phyloP scores from a whole-genome alignment of 805 yeast species.

The Ogataea pini region DNA sequence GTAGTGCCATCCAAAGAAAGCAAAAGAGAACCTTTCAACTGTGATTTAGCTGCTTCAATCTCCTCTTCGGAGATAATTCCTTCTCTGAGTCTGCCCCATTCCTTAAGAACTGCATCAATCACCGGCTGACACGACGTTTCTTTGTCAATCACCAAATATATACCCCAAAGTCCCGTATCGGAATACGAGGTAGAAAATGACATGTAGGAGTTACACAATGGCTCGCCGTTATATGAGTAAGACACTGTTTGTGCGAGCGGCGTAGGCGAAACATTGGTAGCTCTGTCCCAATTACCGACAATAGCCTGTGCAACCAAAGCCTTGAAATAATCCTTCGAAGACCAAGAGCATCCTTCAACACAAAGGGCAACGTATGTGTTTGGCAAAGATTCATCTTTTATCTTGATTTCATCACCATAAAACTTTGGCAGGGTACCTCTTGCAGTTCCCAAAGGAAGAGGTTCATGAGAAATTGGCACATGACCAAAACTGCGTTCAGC shows the following conservation, averaged over 20 bases:
- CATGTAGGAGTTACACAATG: conserved; percentile 92
- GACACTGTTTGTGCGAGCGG: conserved; percentile 68
- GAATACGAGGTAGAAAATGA: conserved; percentile 96
- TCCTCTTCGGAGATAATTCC: conserved; percentile 82
- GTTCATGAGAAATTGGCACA: conserved; percentile 52
- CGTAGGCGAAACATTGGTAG: conserved; percentile 83
- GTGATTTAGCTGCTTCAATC: conserved; percentile 92
- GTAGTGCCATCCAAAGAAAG: conserved; percentile 93
- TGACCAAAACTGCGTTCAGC: conserved; percentile 80
- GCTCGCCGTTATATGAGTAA: conserved; percentile 43
- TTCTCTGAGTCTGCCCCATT: conserved; percentile 83
- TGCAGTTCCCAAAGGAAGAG: conserved; percentile 71
- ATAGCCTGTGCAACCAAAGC: conserved; percentile 96
- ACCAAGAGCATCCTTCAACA: conserved; percentile 98
- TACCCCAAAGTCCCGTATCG: conserved; percentile 98
- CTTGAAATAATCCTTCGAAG: conserved; percentile 90
- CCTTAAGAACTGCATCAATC: conserved; percentile 73
- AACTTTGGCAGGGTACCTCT: conserved; percentile 77
- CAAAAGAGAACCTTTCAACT: conserved; percentile 86
- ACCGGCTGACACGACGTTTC: conserved; percentile 64
- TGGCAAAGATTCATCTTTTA: conserved; percentile 81
- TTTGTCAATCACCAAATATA: conserved; percentile 84
- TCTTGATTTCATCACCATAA: conserved; percentile 81
- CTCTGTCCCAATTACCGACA: conserved; percentile 96
- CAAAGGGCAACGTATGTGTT: conserved; percentile 90